Evolutionary conservation across 495 filamentous ascomycete genomes (phyloP), one percentile per base, ranked within the genome.

Genomic region (Platismatia glauca): DNA sequence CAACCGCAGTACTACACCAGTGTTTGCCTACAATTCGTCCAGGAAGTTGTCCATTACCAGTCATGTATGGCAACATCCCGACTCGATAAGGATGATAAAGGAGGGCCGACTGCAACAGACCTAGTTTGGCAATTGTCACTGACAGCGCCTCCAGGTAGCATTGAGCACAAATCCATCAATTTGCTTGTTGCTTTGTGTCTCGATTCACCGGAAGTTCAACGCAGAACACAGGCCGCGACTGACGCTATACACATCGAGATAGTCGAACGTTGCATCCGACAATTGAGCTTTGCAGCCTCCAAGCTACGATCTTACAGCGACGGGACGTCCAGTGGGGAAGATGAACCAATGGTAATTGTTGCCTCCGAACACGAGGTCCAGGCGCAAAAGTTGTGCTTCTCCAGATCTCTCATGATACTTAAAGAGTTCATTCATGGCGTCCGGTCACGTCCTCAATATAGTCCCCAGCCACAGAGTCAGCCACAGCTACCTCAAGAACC

Each of bases 61-160:
- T 60, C 61, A 18, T 62, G 61, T 38, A 46, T 67, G 76, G 34
- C 74, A 16, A 53, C 57, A 38, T 41, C 50, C 33, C 48, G 46
- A 44, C n/a, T 34, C 18, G 41, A 61, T 52, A 46, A 62, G 18
- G 52, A 63, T 7, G 35, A 46, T 33, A 56, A 58, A 18, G 46
- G 38, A 44, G 66, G 50, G 13, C 77, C 66, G 71, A 76, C 81
- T 22, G 88, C 86, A 12, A 79, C 89, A 57, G 89, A 94, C 58
- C 80, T 89, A 48, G 77, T 97, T 55, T 97, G 93, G 93, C 83
- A 82, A 20, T 84, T 96, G 68, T 85, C 93, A 22, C 70, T 96
- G 55, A 84, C 80, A 24, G 85, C 89, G 16, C 84, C 84, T 5
- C 76, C 79, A n/a, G 79, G 81, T 52, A 86, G 82, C 1, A 85